These are phyloP conservation scores for Medicago lupulina DNA, from an alignment of 306 rosid genomes.

Conservation along the genomic window DNA sequence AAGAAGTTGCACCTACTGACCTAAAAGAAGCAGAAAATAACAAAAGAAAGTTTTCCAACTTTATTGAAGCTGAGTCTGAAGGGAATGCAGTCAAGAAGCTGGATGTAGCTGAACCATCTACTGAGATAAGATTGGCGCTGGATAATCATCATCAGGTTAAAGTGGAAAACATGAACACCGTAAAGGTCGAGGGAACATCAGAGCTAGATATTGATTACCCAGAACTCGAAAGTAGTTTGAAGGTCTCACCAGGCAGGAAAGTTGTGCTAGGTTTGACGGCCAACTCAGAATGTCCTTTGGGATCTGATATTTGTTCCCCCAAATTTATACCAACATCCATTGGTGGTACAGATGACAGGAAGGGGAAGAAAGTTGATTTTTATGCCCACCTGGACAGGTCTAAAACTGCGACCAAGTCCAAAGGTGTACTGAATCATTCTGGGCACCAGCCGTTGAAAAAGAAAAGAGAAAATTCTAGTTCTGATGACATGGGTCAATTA, in stretches of 20 bases:
- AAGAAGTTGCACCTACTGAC: slow-evolving; percentile 29
- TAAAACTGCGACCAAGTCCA: slow-evolving; percentile 50
- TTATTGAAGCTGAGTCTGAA: slow-evolving; percentile 33
- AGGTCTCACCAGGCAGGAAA: not conserved
- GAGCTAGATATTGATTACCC: slow-evolving; percentile 51
- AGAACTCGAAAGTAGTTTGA: not conserved
- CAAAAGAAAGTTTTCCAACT: slow-evolving; percentile 41
- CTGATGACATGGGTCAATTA: slow-evolving; percentile 51
- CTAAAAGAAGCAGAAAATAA: slow-evolving; percentile 44
- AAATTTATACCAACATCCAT: slow-evolving; percentile 36
- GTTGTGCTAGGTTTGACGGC: slow-evolving; percentile 68
- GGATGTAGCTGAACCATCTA: slow-evolving; percentile 32
- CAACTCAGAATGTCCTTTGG: slow-evolving; percentile 65
- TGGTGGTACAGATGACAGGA: slow-evolving; percentile 47
- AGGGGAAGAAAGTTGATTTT: slow-evolving; percentile 51
- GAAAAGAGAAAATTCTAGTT: slow-evolving; percentile 39
- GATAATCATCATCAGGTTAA: slow-evolving; percentile 36
- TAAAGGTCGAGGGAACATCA: slow-evolving; percentile 43
- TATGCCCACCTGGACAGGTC: slow-evolving; percentile 41
- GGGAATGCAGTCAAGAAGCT: slow-evolving; percentile 36
- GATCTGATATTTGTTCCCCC: slow-evolving; percentile 46
- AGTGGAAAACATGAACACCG: slow-evolving; percentile 33
- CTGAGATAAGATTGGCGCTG: slow-evolving; percentile 30
- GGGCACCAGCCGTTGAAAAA: slow-evolving; percentile 49
- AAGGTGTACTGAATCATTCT: slow-evolving; percentile 37